Conservation (phyloP, 1,284 basidiomycete genomes). For the Coniophora puteana region DNA sequence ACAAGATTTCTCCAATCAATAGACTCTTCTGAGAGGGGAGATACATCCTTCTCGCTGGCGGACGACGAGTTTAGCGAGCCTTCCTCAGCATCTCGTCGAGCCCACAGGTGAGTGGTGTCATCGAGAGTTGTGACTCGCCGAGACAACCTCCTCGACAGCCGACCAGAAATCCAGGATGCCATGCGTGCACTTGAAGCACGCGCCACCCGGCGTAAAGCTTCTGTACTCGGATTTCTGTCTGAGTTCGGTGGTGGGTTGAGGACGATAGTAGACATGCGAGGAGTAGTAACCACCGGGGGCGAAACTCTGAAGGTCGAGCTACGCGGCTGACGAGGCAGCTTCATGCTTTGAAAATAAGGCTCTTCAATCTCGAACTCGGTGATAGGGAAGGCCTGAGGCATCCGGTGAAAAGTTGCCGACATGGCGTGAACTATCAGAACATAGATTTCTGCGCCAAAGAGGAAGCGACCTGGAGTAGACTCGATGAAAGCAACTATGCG, state of each 20-base stretch:
- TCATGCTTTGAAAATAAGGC: too few relatives aligned
- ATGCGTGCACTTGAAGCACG: constrained; percentile 26
- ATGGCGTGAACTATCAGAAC: constrained; percentile 56
- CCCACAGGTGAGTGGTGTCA: constrained; percentile 32
- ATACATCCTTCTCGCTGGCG: constrained; percentile 1
- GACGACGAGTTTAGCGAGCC: constrained; percentile 7
- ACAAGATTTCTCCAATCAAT: constrained; percentile 7
- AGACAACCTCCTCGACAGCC: constrained; percentile 18
- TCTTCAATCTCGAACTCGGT: neutral
- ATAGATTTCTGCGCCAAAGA: constrained; percentile 66
- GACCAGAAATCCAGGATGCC: constrained; percentile 31
- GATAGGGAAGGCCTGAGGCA: neutral
- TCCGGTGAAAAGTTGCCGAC: constrained; percentile 44
- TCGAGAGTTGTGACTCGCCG: constrained; percentile 24
- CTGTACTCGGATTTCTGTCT: constrained; percentile 13
- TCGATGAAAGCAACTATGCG: constrained; percentile 63
- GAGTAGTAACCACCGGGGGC: constrained; percentile 23
- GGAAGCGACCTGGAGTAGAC: constrained; percentile 62
- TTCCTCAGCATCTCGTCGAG: constrained; percentile 29
- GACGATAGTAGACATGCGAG: constrained; percentile 19
- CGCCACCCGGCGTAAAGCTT: constrained; percentile 15
- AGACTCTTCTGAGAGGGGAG: constrained; percentile 7
- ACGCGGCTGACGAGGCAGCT: constrained; percentile 20
- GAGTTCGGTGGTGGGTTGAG: constrained; percentile 1
- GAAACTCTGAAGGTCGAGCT: constrained; percentile 28